Evolutionary conservation across 1,139 yeast genomes (phyloP), one percentile per base, ranked within the genome.

Genomic region (Yamadazyma mexicana): DNA sequence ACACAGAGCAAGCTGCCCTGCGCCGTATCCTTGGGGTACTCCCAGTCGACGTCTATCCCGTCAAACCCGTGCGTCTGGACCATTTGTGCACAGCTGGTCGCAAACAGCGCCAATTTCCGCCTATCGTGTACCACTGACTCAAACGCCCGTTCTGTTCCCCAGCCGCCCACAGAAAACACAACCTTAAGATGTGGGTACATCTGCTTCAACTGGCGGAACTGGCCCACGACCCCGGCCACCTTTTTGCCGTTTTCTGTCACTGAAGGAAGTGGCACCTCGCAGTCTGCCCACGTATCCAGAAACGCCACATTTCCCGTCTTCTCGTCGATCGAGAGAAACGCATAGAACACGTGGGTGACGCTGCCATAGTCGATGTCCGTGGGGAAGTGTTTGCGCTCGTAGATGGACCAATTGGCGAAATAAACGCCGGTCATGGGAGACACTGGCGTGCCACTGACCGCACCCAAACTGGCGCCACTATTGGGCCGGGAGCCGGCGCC

Each of bases 1-100:
- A 60, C 58, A 1, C 77, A 67, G 43, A 81, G 72, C 35, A 59
- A 56, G 1, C 49, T 40, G 1, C 80, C 79, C 45, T 87, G 83
- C 1, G 56, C 50, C 2, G 52, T 50, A 31, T 61, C 69, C 17
- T 62, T 57, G 0, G 97, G 96, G 50, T 83, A 91, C 58, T 92
- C 98, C 97, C 97, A 92, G 61, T 92, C 98, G 26, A 92, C 64
- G 58, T 92, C 98, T 37, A 92, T 68, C 0, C 98, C 98, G 58
- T 92, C 98, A 52, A 92, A 81, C 0, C 87, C 84, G 53, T 79
- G 75, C 37, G 69, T 62, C 3, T 61, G 48, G 52, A 87, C 67
- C 24, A 77, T 59, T 0, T 61, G 60, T 1, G 76, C 68, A 1
- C 82, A 66, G 2, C 83, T 68, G 1, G 54, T 43, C 3, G 81